A percentile compares a stretch with the other conserved stretches of the same genome.
These are phyloP conservation scores for Dimargaris cristalligena DNA, from an alignment of 192 early-diverging fungal genomes.

Conservation along the genomic window DNA sequence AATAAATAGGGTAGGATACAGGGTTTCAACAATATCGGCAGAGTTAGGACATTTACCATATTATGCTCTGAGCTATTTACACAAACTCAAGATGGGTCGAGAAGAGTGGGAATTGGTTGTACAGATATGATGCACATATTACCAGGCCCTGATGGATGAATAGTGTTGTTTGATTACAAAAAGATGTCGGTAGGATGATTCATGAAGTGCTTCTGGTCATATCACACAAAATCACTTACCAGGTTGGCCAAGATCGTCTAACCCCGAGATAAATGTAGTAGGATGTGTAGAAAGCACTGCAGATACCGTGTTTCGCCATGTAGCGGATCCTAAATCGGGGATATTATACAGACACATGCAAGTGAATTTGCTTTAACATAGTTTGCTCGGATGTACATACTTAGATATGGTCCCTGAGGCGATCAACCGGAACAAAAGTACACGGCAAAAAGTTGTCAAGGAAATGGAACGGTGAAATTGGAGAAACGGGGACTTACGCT, in stretches of 20 bases:
- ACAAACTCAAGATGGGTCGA: neutral
- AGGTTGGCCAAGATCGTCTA: slow-evolving; percentile 46
- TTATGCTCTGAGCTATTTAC: neutral
- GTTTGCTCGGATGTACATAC: neutral
- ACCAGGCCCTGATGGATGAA: neutral
- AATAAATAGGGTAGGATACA: neutral
- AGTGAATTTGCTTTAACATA: neutral
- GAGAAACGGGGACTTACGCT: slow-evolving; percentile 26
- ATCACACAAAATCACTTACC: too few relatives aligned
- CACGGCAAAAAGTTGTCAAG: neutral
- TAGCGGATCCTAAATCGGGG: slow-evolving; percentile 34
- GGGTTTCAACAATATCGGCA: neutral
- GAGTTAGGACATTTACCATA: neutral
- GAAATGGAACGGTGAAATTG: neutral
- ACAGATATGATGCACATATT: neutral
- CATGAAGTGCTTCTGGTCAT: too few relatives aligned
- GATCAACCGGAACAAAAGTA: neutral
- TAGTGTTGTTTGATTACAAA: neutral
- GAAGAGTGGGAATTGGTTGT: neutral
- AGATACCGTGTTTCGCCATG: slow-evolving; percentile 78
- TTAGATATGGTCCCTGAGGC: neutral
- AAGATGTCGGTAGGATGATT: too few relatives aligned
- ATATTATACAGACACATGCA: neutral
- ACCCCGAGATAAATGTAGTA: slow-evolving; percentile 53
- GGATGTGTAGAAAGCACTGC: slow-evolving; percentile 66